phyloP scores from a whole-genome alignment of 257 asterid genomes.

The Penstemon davidsonii region DNA sequence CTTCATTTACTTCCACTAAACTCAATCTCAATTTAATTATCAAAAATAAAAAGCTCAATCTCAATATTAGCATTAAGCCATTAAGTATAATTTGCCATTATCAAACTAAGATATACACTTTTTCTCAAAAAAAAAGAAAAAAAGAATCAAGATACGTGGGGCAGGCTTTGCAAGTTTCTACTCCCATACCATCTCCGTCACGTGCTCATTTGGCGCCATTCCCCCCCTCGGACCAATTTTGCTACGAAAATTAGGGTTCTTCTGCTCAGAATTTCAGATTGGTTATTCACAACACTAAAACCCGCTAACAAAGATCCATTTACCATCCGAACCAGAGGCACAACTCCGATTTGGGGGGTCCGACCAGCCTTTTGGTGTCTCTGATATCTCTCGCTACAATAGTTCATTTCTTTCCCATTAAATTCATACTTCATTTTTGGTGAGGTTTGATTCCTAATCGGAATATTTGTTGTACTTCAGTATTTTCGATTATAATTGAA shows the following conservation, averaged over 20 bases:
- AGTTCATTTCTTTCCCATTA: background rate
- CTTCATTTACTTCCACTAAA: too few relatives aligned
- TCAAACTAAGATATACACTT: too few relatives aligned
- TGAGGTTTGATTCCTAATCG: slow-evolving; percentile 9
- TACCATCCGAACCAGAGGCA: slow-evolving; percentile 15
- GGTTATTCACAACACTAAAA: slow-evolving; percentile 31
- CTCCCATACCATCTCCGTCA: too few relatives aligned
- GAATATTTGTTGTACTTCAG: background rate
- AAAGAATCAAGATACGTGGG: too few relatives aligned
- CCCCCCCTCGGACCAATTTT: background rate
- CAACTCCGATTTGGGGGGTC: slow-evolving; percentile 33
- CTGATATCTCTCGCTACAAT: background rate
- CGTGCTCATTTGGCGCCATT: slow-evolving; percentile 33
- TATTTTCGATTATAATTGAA: background rate
- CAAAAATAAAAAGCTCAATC: too few relatives aligned
- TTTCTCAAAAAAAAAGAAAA: too few relatives aligned
- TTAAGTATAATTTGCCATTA: too few relatives aligned
- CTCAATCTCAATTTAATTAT: too few relatives aligned
- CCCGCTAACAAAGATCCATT: slow-evolving; percentile 25
- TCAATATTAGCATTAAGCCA: too few relatives aligned
- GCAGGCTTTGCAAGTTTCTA: too few relatives aligned
- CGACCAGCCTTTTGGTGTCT: slow-evolving; percentile 37
- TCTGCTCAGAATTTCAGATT: slow-evolving; percentile 6
- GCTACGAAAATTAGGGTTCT: slow-evolving; percentile 29
- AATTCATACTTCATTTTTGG: slow-evolving; percentile 3